Conservation (phyloP, 441 rosid species). For the Euphorbia corollata region DNA sequence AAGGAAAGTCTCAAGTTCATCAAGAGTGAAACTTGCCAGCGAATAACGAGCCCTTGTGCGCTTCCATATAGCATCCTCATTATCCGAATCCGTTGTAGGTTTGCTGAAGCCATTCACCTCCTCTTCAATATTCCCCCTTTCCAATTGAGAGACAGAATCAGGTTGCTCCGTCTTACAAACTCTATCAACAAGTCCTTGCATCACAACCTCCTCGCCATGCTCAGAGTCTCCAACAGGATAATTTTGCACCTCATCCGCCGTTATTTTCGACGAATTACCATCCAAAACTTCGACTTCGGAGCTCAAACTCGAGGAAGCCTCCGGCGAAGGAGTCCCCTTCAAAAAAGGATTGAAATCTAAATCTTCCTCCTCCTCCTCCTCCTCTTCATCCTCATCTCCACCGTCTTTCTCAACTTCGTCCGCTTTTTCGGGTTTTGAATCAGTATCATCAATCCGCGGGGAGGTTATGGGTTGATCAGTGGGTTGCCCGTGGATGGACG, state of each 20-base stretch:
- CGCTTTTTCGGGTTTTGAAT: slow-evolving; percentile 18
- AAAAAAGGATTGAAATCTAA: slow-evolving; percentile 75
- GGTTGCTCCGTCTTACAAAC: slow-evolving; percentile 28
- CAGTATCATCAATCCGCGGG: slow-evolving; percentile 12
- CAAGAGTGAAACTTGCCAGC: slow-evolving; percentile 80
- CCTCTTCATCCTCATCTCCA: slow-evolving; percentile 23
- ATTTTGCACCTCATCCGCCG: slow-evolving; percentile 19
- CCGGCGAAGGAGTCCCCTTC: slow-evolving; percentile 61
- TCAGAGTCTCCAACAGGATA: slow-evolving; percentile 34
- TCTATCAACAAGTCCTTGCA: slow-evolving; percentile 18
- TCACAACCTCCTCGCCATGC: slow-evolving; percentile 37
- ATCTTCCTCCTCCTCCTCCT: slow-evolving; percentile 72
- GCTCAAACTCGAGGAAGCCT: slow-evolving; percentile 85
- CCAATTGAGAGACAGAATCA: slow-evolving; percentile 22
- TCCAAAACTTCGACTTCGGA: slow-evolving; percentile 58
- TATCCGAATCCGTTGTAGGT: slow-evolving; percentile 23
- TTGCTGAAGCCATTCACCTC: slow-evolving; percentile 24
- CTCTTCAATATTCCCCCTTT: slow-evolving; percentile 19
- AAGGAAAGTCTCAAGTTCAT: slow-evolving; percentile 94
- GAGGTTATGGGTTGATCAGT: slow-evolving; percentile 24
- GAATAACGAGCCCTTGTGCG: slow-evolving; percentile 91
- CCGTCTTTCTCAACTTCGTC: slow-evolving; percentile 15
- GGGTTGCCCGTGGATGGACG: slow-evolving; percentile 17
- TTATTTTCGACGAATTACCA: slow-evolving; percentile 25
- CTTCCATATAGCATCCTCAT: slow-evolving; percentile 73